Evolutionary conservation across 1,284 basidiomycete genomes (phyloP).

Genomic region (Ceraceosorus guamensis): DNA sequence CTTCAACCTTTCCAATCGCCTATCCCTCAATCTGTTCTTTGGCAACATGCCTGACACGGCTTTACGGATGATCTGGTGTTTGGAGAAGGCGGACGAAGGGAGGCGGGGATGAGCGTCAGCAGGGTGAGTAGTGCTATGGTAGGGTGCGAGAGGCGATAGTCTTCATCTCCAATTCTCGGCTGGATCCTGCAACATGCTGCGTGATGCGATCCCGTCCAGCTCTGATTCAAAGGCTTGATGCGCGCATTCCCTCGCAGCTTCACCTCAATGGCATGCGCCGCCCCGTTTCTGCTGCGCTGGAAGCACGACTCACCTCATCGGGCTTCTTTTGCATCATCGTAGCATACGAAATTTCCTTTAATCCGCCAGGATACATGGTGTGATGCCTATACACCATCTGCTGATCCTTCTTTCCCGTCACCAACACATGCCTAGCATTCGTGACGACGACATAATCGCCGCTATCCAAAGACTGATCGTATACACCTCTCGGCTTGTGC

Average conservation of each 20-base stretch:
- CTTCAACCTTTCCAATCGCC: conserved; percentile 43
- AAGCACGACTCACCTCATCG: conserved; percentile 66
- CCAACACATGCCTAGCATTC: conserved; percentile 72
- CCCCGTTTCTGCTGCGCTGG: no score
- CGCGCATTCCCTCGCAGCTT: no score
- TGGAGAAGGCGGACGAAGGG: conserved; percentile 4
- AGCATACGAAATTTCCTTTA: conserved; percentile 57
- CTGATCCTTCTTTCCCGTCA: conserved; percentile 81
- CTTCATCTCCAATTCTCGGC: no score
- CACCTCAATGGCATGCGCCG: no score
- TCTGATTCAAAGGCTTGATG: no score
- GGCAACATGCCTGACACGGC: conserved; percentile 48
- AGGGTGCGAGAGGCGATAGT: neutral
- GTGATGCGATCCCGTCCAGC: no score
- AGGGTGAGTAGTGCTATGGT: neutral
- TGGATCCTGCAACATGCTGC: no score
- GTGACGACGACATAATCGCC: conserved; percentile 96
- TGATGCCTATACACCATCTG: conserved; percentile 85
- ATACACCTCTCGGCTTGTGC: conserved; percentile 78
- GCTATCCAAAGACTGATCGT: conserved; percentile 61
- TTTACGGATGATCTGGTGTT: conserved; percentile 34
- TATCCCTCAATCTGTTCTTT: conserved; percentile 45
- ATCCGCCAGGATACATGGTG: conserved; percentile 84
- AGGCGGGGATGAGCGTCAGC: neutral
- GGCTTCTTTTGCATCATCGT: conserved; percentile 60